These are phyloP conservation scores for Metrosideros polymorpha DNA, from an alignment of 441 rosid species.

Conservation along the genomic window DNA sequence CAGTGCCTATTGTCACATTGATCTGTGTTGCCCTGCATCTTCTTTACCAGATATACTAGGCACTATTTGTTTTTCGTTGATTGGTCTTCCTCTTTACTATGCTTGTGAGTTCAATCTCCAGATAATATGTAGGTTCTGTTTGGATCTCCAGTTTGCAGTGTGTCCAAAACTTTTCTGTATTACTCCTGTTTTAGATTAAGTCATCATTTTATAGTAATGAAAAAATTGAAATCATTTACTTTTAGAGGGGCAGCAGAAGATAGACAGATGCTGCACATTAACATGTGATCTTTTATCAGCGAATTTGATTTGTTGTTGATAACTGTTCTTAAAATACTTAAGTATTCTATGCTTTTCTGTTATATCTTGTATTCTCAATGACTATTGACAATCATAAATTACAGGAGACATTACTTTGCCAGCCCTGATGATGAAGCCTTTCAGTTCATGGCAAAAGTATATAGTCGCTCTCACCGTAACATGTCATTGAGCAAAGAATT, in stretches of 20 bases:
- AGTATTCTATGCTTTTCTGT: background rate
- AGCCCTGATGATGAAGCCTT: constrained; percentile 92
- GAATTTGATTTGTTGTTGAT: background rate
- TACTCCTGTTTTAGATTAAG: background rate
- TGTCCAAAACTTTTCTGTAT: background rate
- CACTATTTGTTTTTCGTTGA: background rate
- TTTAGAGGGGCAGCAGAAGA: background rate
- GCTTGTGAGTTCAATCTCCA: background rate
- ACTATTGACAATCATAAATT: constrained; percentile 7
- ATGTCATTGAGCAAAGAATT: constrained; percentile 92
- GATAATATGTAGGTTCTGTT: background rate
- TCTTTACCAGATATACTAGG: background rate
- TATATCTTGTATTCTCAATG: background rate
- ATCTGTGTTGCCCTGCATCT: background rate
- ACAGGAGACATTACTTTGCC: constrained; percentile 70
- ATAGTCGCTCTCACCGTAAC: constrained; percentile 77
- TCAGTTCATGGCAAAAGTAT: constrained; percentile 64
- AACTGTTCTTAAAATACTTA: background rate
- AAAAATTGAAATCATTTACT: background rate
- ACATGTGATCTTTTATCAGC: background rate
- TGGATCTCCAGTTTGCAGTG: background rate
- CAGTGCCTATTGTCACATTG: background rate
- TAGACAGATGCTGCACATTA: background rate
- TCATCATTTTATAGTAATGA: background rate
- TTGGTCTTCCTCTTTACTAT: background rate